These are phyloP conservation scores for Eucalyptus tenuipes DNA, from an alignment of 345 rosid species.

Conservation along the genomic window DNA sequence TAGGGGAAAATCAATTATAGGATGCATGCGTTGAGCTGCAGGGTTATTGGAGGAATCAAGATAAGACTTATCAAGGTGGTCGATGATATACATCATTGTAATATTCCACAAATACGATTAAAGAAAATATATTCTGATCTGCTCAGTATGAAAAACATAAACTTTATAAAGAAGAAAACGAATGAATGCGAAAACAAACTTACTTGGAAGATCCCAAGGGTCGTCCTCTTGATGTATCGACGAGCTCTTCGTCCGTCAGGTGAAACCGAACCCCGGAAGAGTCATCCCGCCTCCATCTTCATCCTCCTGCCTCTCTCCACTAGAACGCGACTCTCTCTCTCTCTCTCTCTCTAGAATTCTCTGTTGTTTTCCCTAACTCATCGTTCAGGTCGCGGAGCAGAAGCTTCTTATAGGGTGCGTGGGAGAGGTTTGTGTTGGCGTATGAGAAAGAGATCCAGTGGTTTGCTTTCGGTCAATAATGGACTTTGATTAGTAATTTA, in stretches of 20 bases:
- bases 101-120: not conserved
- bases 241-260: constrained; percentile 20
- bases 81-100: not conserved
- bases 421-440: not conserved
- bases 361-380: not conserved
- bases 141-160: not conserved
- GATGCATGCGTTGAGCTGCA: not conserved
- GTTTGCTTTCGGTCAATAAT: not conserved
- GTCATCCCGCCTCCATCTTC: not conserved
- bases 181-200: not conserved
- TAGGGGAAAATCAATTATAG: no score
- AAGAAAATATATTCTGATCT: not conserved
- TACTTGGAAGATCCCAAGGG: constrained; percentile 26
- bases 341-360: not conserved
- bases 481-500: not conserved
- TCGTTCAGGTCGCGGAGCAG: not conserved
- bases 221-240: constrained; percentile 5
- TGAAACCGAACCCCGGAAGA: constrained; percentile 15
- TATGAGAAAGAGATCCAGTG: not conserved
- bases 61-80: not conserved
- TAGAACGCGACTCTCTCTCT: not conserved
- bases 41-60: not conserved
- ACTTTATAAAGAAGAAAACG: not conserved
- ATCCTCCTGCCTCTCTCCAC: not conserved
- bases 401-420: not conserved